Evolutionary conservation across 148 eudicot species (phyloP).

Genomic region (Diospyros kaki): DNA sequence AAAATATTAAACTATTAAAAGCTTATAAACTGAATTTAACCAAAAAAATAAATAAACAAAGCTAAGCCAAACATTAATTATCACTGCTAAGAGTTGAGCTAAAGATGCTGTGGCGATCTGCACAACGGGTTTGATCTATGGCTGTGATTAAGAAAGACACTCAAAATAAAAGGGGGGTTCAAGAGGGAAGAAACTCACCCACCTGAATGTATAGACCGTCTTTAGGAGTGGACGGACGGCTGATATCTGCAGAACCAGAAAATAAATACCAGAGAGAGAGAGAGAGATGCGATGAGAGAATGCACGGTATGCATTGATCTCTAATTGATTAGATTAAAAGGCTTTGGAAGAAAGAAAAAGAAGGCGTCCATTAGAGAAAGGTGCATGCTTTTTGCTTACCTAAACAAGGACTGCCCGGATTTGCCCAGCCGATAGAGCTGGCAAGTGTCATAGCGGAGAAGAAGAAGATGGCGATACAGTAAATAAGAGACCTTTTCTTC

Average conservation of each 20-base stretch:
- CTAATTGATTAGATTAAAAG: background rate
- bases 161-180: background rate
- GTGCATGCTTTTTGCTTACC: background rate
- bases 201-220: slow-evolving; percentile 22
- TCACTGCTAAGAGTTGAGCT: too few relatives aligned
- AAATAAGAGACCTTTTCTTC: slow-evolving; percentile 6
- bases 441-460: slow-evolving; percentile 5
- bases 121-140: background rate
- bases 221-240: background rate
- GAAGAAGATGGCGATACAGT: slow-evolving; percentile 8
- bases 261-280: background rate
- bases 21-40: too few relatives aligned
- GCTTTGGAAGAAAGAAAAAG: background rate
- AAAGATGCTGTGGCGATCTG: too few relatives aligned
- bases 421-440: background rate
- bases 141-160: background rate
- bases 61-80: too few relatives aligned
- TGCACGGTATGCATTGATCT: too few relatives aligned
- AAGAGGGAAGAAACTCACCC: slow-evolving; percentile 6
- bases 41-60: too few relatives aligned
- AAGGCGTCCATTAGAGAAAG: too few relatives aligned
- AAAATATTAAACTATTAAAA: too few relatives aligned
- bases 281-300: too few relatives aligned
- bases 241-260: slow-evolving; percentile 17
- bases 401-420: slow-evolving; percentile 1